Evolutionary conservation across 257 asterid species (phyloP).

Genomic region (Solanum chilense): DNA sequence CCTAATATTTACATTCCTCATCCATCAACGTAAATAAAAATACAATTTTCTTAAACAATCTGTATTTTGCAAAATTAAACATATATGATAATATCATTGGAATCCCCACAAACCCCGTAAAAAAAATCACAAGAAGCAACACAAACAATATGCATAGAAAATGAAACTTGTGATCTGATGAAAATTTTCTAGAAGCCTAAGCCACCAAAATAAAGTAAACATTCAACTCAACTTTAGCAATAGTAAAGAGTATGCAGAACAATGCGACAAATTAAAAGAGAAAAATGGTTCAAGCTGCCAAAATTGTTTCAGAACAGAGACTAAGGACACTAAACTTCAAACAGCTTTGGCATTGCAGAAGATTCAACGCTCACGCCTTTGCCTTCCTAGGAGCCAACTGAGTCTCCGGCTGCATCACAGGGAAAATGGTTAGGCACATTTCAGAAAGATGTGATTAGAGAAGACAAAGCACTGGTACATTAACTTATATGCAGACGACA

Average conservation of each 20-base stretch:
- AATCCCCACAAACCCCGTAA: no score
- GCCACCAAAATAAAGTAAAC: neutral
- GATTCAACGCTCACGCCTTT: neutral
- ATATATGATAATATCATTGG: no score
- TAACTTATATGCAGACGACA: neutral
- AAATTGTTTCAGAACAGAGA: neutral
- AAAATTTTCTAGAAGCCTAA: neutral
- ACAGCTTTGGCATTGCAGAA: neutral
- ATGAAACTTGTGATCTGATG: neutral
- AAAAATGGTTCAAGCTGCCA: neutral
- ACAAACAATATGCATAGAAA: neutral
- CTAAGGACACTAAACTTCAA: neutral
- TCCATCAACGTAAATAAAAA: neutral
- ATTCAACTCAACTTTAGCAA: neutral
- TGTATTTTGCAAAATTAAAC: neutral
- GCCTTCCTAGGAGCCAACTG: slow-evolving; percentile 13
- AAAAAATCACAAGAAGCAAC: neutral
- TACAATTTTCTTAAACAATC: neutral
- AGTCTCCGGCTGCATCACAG: slow-evolving; percentile 12
- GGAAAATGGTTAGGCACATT: neutral
- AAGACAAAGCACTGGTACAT: neutral
- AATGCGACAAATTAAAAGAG: neutral
- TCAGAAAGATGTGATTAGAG: neutral
- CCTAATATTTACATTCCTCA: neutral
- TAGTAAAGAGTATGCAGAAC: neutral